Evolutionary conservation across 1,139 yeast genomes (phyloP).

Genomic region (Wickerhamiella pararugosa): DNA sequence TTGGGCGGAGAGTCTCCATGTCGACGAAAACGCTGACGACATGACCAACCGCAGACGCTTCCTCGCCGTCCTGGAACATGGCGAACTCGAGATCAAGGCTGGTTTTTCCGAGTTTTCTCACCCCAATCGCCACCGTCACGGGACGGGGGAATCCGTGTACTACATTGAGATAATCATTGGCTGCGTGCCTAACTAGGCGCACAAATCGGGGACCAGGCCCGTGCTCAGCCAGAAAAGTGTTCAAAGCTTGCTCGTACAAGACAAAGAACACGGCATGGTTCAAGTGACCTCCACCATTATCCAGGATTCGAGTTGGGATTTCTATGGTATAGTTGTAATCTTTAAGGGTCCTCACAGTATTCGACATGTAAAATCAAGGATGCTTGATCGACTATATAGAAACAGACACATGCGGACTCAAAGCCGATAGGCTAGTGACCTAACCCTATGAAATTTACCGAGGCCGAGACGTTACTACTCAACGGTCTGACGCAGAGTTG

Average conservation of each 20-base stretch:
- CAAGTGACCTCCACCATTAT: constrained; percentile 23
- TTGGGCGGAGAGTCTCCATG: constrained; percentile 15
- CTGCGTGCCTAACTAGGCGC: constrained; percentile 21
- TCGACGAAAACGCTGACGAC: constrained; percentile 23
- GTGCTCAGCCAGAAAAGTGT: constrained; percentile 19
- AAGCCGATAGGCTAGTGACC: not conserved
- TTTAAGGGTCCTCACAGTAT: not conserved
- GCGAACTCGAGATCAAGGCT: constrained; percentile 23
- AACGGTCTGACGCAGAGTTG: constrained; percentile 23
- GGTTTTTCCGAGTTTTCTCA: constrained; percentile 18
- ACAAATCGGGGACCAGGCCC: constrained; percentile 17
- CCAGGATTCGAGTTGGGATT: constrained; percentile 20
- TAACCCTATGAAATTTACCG: constrained; percentile 6
- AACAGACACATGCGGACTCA: not conserved
- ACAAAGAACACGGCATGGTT: constrained; percentile 22
- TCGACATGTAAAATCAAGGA: not conserved
- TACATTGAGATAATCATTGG: constrained; percentile 19
- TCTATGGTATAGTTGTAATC: constrained; percentile 16
- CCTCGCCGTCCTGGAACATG: constrained; percentile 17
- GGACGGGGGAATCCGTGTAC: constrained; percentile 22
- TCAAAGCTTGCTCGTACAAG: constrained; percentile 21
- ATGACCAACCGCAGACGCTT: constrained; percentile 21
- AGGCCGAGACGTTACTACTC: not conserved
- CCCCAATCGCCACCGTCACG: constrained; percentile 19
- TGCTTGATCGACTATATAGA: not conserved